These are phyloP conservation scores for Monosporascus sp. DNA, from an alignment of 2,329 filamentous ascomycete species.

Conservation along the genomic window DNA sequence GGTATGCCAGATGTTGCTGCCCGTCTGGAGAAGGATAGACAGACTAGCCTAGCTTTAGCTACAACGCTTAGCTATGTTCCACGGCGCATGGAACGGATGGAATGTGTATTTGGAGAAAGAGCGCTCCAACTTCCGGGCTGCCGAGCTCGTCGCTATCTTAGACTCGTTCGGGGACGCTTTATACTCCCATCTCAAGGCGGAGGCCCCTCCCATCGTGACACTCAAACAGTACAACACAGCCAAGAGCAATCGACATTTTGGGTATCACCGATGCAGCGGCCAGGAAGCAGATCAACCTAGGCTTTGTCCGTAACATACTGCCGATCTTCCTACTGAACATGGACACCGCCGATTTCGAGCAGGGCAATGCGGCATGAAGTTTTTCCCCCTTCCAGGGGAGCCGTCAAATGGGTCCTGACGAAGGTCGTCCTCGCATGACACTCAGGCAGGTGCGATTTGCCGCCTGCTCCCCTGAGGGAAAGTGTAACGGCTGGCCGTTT, in stretches of 20 bases:
- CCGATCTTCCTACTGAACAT: slow-evolving; percentile 20
- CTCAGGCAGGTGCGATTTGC: slow-evolving; percentile 15
- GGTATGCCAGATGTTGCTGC: neutral
- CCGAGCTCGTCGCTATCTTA: slow-evolving; percentile 12
- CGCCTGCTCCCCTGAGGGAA: slow-evolving; percentile 9
- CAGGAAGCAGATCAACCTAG: slow-evolving; percentile 13
- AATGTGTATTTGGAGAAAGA: slow-evolving; percentile 7
- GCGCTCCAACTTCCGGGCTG: slow-evolving; percentile 1
- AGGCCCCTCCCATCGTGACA: slow-evolving; percentile 14
- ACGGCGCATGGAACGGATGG: slow-evolving; percentile 10
- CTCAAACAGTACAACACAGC: slow-evolving; percentile 14
- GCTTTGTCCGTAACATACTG: slow-evolving; percentile 15
- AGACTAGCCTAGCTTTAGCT: no score
- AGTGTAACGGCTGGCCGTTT: slow-evolving; percentile 7
- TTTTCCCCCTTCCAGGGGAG: slow-evolving; percentile 11
- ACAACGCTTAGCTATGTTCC: slow-evolving; percentile 1
- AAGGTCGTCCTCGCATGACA: slow-evolving; percentile 13
- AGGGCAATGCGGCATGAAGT: slow-evolving; percentile 20
- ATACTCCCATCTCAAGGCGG: slow-evolving; percentile 12
- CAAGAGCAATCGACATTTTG: slow-evolving; percentile 16
- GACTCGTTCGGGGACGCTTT: slow-evolving; percentile 15
- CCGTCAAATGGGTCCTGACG: slow-evolving; percentile 6
- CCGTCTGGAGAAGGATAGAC: no score
- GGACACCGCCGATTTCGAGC: slow-evolving; percentile 16
- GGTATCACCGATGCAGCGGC: slow-evolving; percentile 12